phyloP scores from a whole-genome alignment of 2,329 filamentous ascomycete genomes.

The Epichloe gansuensis region DNA sequence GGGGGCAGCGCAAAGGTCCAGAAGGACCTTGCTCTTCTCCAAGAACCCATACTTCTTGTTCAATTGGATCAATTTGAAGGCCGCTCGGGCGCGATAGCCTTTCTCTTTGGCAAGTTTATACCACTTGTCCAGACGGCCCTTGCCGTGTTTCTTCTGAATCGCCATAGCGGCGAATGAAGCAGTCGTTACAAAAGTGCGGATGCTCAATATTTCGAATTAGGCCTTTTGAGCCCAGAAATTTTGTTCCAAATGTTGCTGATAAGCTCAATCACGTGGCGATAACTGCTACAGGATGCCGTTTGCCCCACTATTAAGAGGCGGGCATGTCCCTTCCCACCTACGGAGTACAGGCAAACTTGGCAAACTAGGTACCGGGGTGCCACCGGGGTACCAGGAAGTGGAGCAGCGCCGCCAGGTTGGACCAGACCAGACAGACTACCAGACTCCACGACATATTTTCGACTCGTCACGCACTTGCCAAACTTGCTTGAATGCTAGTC shows the following conservation, averaged over 20 bases:
- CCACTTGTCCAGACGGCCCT: conserved; percentile 97
- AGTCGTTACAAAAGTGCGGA: not conserved
- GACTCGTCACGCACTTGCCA: not conserved
- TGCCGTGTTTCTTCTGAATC: conserved; percentile 97
- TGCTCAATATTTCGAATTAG: not conserved
- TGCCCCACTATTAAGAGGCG: not conserved
- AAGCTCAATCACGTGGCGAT: conserved; percentile 10
- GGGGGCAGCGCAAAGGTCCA: conserved; percentile 95
- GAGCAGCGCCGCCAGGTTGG: not conserved
- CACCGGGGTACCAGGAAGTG: not conserved
- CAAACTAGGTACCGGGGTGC: too few species aligned
- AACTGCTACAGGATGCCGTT: not conserved
- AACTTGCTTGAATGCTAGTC: not conserved
- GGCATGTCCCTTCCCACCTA: too few species aligned
- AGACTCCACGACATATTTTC: not conserved
- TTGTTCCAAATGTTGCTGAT: conserved; percentile 16
- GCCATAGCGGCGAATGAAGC: conserved; percentile 48
- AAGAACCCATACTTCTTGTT: conserved; percentile 99
- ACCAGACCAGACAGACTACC: too few species aligned
- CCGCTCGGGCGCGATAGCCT: conserved; percentile 86
- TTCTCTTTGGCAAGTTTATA: conserved; percentile 98
- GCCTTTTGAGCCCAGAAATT: conserved; percentile 22
- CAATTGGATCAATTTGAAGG: conserved; percentile 94
- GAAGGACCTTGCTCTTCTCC: conserved; percentile 86
- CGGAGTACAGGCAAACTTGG: too few species aligned